Percentiles rank a stretch among this genome's conserved stretches.
Evolutionary conservation across 257 asterid genomes (phyloP).

Genomic region (Solanum paucissectum): DNA sequence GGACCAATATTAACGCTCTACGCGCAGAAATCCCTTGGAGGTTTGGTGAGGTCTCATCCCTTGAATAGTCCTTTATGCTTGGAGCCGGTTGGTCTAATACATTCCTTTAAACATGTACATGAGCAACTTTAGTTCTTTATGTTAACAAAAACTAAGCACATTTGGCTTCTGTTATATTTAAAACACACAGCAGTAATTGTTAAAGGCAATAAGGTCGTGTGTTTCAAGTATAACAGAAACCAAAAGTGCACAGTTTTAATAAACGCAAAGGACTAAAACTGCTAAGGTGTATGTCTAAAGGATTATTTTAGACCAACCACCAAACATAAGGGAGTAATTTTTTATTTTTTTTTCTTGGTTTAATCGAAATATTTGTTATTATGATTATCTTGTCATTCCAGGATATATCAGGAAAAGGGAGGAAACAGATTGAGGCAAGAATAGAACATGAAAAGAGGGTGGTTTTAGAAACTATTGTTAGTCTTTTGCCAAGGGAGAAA

Average conservation of each 20-base stretch:
- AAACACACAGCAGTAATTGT: neutral
- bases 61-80: neutral
- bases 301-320: neutral
- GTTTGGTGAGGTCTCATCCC: slow-evolving; percentile 66
- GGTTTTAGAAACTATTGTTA: slow-evolving; percentile 67
- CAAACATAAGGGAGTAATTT: neutral
- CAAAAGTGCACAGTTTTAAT: neutral
- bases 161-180: neutral
- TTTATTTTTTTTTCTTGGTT: neutral
- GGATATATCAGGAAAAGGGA: slow-evolving; percentile 64
- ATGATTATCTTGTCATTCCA: slow-evolving; percentile 13
- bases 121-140: neutral
- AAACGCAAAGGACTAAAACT: neutral
- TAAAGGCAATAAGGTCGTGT: neutral
- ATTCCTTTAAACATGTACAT: neutral
- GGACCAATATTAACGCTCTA: slow-evolving; percentile 75
- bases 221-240: neutral
- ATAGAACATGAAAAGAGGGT: slow-evolving; percentile 70
- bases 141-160: neutral
- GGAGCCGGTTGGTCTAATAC: neutral
- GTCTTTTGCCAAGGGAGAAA: slow-evolving; percentile 70
- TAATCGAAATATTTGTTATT: neutral
- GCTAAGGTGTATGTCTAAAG: neutral
- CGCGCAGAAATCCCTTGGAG: slow-evolving; percentile 81
- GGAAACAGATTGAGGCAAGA: slow-evolving; percentile 50